Evolutionary conservation across 2,329 filamentous ascomycete genomes (phyloP), one percentile per base, ranked within the genome.

Genomic region (Pseudogymnoascus destructans): DNA sequence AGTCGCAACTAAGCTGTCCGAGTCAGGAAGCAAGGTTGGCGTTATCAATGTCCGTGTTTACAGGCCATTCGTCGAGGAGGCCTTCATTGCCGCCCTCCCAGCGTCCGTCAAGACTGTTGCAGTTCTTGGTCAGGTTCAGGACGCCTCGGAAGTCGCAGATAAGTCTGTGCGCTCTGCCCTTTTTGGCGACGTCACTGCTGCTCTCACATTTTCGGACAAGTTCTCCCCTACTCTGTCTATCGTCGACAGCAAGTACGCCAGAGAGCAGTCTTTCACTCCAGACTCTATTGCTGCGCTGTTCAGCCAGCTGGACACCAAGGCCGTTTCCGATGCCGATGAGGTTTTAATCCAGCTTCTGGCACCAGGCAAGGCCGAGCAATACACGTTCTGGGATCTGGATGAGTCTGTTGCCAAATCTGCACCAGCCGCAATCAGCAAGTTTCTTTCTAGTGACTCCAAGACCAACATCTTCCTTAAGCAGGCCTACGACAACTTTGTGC

Each of bases 11-110:
- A 82, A 84, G 38, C 77, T 97, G 52, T 80, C 87, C 27, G 79
- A 81, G 62, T 79, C 85, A 63, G 90, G 86, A 63, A 79, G 80
- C 68, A 89, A 85, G 73, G 81, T 96, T 61, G 93, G 93, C 66
- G 86, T 92, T 36, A 78, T 98, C 71, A 92, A 89, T 66, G 92
- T 97, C 52, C 87, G 93, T 63, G 79, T 98, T 58, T 98, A 97
- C 77, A 84, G 92, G 42, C 93, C 93, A 13, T 97, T 98, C 68
- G 82, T 93, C 30, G 93, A 98, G 74, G 90, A 96, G 70, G 87
- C 89, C 57, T 97, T 98, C 78, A 76, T 97, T 62, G 83, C 86
- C 64, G 80, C 81, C 9, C 79, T 98, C 25, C 90, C 93, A 32
- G 77, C 82, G 64, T 87, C 87, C 33, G 81, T 85, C 52, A 82